Conservation (phyloP, 176 grass and related monocot species). For the Saccharum spontaneum region DNA sequence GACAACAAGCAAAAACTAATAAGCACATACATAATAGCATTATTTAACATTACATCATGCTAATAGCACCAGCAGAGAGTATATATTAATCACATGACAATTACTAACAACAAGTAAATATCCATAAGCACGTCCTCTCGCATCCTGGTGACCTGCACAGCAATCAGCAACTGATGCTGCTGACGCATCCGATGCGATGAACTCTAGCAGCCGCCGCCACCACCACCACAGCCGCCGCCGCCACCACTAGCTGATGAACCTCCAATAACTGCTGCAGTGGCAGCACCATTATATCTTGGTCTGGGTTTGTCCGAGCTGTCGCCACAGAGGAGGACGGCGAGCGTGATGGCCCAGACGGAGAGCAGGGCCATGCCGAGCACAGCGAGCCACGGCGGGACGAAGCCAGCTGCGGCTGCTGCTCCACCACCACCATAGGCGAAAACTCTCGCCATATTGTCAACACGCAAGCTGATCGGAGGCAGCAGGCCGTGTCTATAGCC, state of each 20-base stretch:
- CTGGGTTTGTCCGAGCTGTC: background rate
- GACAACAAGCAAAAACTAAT: no score
- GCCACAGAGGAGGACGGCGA: slow-evolving; percentile 13
- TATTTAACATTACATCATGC: no score
- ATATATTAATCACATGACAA: no score
- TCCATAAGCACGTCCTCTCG: background rate
- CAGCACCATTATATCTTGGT: no score
- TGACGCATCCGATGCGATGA: background rate
- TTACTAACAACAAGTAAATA: background rate
- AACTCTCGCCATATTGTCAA: background rate
- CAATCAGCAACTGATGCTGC: no score
- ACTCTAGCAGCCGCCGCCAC: background rate
- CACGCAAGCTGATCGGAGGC: background rate
- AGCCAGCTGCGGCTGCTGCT: background rate
- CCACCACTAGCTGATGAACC: no score
- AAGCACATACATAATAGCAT: no score
- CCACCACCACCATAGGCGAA: background rate
- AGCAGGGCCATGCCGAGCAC: background rate
- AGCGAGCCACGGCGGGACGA: background rate
- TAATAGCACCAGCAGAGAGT: no score
- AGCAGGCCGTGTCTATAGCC: no score
- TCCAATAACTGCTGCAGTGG: no score
- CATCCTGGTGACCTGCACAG: no score
- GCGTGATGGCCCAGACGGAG: background rate
- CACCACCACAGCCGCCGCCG: background rate